A percentile compares a stretch with the other conserved stretches of the same genome.
Conservation (phyloP, 1,284 basidiomycete genomes). For the Ceratobasidium sp. region DNA sequence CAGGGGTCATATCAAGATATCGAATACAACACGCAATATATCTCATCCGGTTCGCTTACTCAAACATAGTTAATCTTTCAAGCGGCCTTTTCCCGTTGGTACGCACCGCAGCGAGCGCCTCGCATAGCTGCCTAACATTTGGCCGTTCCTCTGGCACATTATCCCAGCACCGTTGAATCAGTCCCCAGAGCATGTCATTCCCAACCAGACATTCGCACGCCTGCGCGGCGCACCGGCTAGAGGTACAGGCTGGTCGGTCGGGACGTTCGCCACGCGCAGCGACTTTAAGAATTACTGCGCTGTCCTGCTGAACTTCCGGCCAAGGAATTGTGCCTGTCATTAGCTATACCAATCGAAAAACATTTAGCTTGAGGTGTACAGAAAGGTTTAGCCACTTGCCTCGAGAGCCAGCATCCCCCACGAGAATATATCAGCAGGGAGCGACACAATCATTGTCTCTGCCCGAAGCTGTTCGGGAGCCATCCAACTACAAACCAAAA, state of each 20-base stretch:
- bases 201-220: not conserved
- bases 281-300: slow-evolving; percentile 11
- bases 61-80: too few relatives aligned
- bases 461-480: slow-evolving; percentile 27
- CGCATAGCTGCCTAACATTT: not conserved
- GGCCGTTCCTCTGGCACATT: slow-evolving; percentile 7
- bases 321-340: slow-evolving; percentile 16
- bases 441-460: slow-evolving; percentile 16
- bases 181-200: not conserved
- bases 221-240: too few relatives aligned
- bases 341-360: not conserved
- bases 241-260: not conserved
- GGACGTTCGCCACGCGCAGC: slow-evolving; percentile 4
- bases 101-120: too few relatives aligned
- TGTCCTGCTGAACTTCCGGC: slow-evolving; percentile 19
- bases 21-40: too few relatives aligned
- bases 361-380: too few relatives aligned
- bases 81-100: too few relatives aligned
- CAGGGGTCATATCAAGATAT: too few relatives aligned
- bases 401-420: slow-evolving; percentile 29
- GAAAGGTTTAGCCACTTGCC: not conserved
- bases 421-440: slow-evolving; percentile 20
- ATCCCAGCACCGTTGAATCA: slow-evolving; percentile 8
- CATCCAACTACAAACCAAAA: slow-evolving; percentile 12
- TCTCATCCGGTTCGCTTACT: too few relatives aligned